Base-by-base conservation (phyloP, 345 rosid genomes). In the Mercurialis annua region DNA sequence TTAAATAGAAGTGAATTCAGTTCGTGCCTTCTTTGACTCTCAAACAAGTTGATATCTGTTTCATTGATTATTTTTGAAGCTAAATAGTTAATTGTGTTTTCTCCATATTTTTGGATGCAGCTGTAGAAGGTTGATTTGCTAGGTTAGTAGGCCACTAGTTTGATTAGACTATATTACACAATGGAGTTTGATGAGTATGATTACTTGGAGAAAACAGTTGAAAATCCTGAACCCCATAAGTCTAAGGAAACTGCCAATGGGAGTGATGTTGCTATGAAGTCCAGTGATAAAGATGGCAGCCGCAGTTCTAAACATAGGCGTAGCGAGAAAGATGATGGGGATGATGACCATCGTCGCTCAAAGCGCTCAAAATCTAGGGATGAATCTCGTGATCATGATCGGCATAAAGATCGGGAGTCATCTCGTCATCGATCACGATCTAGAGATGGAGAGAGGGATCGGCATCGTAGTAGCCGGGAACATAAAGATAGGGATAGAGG, bases 161-260 rank as follows among this genome's bases (percentile, higher is more conserved):
- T 67, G 57, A 23, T 23, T 29, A 44, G 73, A 72, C 21, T 44
- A 50, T 46, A 56, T 55, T 51, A 52, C 54, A 24, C 56, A n/a
- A 88, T 90, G 96, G 98, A 92, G 62, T 92, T 90, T 71, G 99
- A 94, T 77, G 99, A 91, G 84, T 91, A 91, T 59, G 97, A 94
- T 38, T 94, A 94, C 81, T 71, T 91, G 71, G 99, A 94, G 85
- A 89, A 86, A 70, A 83, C 80, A 0, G 97, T 94, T 76, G 99
- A 94, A 47, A 91, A 89, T 68, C 87, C 90, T 8, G 85, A 83
- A 61, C 70, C 73, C 2, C 72, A 71, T 53, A 82, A 76, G 65
- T 49, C n/a, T 33, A 86, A 81, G 75, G 93, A 81, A 66, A 49
- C 67, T 73, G 82, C 51, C 5, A 93, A 87, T 76, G 96, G 91